Evolutionary conservation across 2,329 filamentous ascomycete genomes (phyloP), one percentile per base, ranked within the genome.

Genomic region (Leptoxyphium fumago): DNA sequence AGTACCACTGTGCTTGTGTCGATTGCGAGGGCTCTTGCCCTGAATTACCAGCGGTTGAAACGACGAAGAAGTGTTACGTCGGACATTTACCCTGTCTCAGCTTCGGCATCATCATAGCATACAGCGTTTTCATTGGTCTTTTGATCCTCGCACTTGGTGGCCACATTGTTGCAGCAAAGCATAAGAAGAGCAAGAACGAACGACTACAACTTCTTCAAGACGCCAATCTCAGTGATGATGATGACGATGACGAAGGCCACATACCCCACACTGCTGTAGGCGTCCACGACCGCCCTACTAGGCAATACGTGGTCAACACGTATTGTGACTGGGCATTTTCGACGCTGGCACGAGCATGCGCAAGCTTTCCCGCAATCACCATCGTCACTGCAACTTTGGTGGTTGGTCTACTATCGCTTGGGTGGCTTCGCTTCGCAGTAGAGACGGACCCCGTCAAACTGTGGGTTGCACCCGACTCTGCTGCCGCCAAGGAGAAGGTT

Each of bases 391-490:
- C 84, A 49, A 60, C 95, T n/a, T 43, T 91, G 2, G 57, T 91
- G 2, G 82, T 95, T 10, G 74, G 71, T 1, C 60, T 94, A 4
- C 70, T 98, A 48, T 95, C 88, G 58, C 65, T 89, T 30, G 91
- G 91, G 1, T 94, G 86, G 85, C 67, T 91, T 46, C 77, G 77
- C 39, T 98, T 98, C 56, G 74, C 84, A n/a, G 72, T 98, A 30
- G 91, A 96, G 62, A 84, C 73, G 17, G 83, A 96, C 49, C 91
- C 91, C 5, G 91, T 93, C 10, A 79, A 84, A 40, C 69, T 98
- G 8, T 98, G 91, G 91, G 91, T 98, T n/a, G 88, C 89, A 55
- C 91, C 91, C 7, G 82, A 83, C 8, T 96, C 91, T 3, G 77
- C 80, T 41, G 89, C 93, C 15, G 91, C 91, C 0, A 75, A 86